phyloP scores from a whole-genome alignment of 2,329 filamentous ascomycete genomes.

The Ilyonectria destructans region DNA sequence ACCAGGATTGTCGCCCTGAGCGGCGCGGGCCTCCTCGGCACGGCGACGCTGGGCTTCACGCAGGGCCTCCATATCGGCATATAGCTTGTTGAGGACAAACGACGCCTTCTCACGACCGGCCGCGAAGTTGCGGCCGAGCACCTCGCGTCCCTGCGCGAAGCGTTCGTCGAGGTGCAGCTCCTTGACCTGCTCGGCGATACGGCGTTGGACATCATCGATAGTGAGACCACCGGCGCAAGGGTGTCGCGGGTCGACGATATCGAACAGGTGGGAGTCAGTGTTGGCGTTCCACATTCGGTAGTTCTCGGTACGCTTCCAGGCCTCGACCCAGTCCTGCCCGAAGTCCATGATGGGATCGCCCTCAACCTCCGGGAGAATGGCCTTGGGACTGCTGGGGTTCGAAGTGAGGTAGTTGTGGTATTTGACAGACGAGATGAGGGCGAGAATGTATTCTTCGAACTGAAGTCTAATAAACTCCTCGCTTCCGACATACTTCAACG shows the following conservation, averaged over 20 bases:
- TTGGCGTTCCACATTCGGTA: slow-evolving; percentile 89
- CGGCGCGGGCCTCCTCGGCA: slow-evolving; percentile 56
- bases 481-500: slow-evolving; percentile 93
- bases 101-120: slow-evolving; percentile 91
- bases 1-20: slow-evolving; percentile 35
- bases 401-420: slow-evolving; percentile 84
- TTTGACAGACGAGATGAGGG: slow-evolving; percentile 89
- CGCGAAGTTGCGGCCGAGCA: slow-evolving; percentile 89
- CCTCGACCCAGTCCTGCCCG: slow-evolving; percentile 86
- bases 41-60: slow-evolving; percentile 63
- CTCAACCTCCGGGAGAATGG: slow-evolving; percentile 79
- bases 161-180: slow-evolving; percentile 95
- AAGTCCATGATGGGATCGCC: slow-evolving; percentile 91
- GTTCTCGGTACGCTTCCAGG: slow-evolving; percentile 91
- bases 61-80: slow-evolving; percentile 86
- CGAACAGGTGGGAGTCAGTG: slow-evolving; percentile 91
- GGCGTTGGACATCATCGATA: slow-evolving; percentile 93
- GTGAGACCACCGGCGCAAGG: slow-evolving; percentile 93
- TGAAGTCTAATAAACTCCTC: slow-evolving; percentile 98
- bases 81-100: slow-evolving; percentile 88
- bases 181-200: slow-evolving; percentile 91
- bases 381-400: slow-evolving; percentile 78
- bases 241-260: slow-evolving; percentile 93
- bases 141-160: slow-evolving; percentile 86
- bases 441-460: slow-evolving; percentile 96